Evolutionary conservation across 176 grass and related monocot species (phyloP).

Genomic region (Miscanthus lutarioriparius): DNA sequence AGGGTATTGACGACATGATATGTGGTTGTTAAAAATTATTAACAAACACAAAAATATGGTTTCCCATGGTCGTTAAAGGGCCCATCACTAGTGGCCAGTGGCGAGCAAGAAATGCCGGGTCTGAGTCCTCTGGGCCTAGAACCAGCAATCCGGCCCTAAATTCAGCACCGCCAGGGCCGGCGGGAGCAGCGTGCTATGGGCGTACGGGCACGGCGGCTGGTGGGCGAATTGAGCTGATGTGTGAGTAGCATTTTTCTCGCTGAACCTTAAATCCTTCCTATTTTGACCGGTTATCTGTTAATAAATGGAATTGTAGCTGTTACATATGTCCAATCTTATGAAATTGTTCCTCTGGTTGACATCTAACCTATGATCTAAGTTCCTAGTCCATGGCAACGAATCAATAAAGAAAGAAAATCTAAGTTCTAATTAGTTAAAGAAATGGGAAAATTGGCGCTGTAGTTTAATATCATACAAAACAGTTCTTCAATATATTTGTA

Average conservation of each 20-base stretch:
- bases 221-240: too few species aligned
- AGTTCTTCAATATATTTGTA: background rate
- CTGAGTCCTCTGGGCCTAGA: too few species aligned
- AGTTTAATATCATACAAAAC: background rate
- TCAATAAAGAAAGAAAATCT: background rate
- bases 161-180: too few species aligned
- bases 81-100: too few species aligned
- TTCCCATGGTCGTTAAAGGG: too few species aligned
- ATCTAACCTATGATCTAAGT: background rate
- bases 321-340: background rate
- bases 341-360: background rate
- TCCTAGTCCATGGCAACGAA: background rate
- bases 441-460: background rate
- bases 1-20: too few species aligned
- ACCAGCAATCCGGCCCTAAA: too few species aligned
- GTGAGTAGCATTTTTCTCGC: constrained; percentile 38
- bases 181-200: too few species aligned
- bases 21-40: too few species aligned
- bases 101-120: too few species aligned
- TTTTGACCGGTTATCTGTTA: background rate
- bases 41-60: too few species aligned
- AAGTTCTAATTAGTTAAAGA: background rate
- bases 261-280: background rate
- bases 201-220: too few species aligned
- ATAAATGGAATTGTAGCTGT: background rate